Evolutionary conservation across 202 grass and related monocot species (phyloP).

Genomic region (Schoenoplectus triqueter): DNA sequence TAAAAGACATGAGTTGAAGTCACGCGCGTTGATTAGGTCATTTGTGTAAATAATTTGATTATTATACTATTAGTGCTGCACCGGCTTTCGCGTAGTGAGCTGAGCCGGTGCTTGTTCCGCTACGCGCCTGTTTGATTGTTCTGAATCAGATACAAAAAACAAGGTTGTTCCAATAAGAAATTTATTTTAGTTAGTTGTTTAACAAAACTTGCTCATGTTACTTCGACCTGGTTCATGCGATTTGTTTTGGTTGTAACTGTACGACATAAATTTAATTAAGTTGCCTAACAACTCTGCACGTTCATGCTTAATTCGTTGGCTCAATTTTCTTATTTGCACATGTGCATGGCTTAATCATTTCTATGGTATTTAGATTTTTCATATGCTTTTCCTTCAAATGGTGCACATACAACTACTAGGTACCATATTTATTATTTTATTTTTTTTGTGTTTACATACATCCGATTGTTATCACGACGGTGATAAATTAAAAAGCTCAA

Average conservation of each 20-base stretch:
- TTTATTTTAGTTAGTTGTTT: too few species aligned
- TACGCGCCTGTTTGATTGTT: too few species aligned
- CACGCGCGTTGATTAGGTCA: too few species aligned
- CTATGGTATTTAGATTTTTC: background rate
- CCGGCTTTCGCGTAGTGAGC: too few species aligned
- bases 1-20: too few species aligned
- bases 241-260: too few species aligned
- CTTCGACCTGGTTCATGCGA: conserved; percentile 14
- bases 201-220: conserved; percentile 16
- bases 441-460: too few species aligned
- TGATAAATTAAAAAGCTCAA: background rate
- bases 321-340: conserved; percentile 24
- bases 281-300: conserved; percentile 12
- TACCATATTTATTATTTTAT: background rate
- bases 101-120: too few species aligned
- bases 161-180: too few species aligned
- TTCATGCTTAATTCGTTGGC: conserved; percentile 32
- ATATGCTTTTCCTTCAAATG: background rate
- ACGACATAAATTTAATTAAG: conserved; percentile 9
- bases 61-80: too few species aligned
- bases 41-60: too few species aligned
- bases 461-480: background rate
- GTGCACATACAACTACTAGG: background rate
- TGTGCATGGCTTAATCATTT: conserved; percentile 40
- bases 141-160: too few species aligned